These are phyloP conservation scores for Fusarium torreyae DNA, from an alignment of 2,329 filamentous ascomycete genomes.

Conservation along the genomic window DNA sequence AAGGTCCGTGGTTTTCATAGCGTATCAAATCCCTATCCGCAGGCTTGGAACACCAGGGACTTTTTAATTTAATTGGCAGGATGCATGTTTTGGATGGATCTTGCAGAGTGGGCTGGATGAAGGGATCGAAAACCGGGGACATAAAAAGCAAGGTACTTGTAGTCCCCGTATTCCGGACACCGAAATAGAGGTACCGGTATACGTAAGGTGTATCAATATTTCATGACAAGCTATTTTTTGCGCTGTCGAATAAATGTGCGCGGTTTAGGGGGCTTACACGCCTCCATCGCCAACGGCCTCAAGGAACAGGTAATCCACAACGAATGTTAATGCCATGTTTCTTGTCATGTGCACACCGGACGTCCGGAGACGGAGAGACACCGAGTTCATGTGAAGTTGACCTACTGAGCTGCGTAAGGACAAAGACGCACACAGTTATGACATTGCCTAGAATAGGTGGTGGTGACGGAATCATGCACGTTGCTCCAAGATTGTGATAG, in stretches of 20 bases:
- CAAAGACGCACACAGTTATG: slow-evolving; percentile 5
- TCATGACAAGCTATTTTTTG: slow-evolving; percentile 16
- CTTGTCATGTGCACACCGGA: slow-evolving; percentile 22
- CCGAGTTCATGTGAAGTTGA: slow-evolving; percentile 22
- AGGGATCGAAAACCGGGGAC: slow-evolving; percentile 31
- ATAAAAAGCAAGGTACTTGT: slow-evolving; percentile 22
- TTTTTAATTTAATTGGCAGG: slow-evolving; percentile 18
- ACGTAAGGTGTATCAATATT: slow-evolving; percentile 16
- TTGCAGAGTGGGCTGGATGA: slow-evolving; percentile 25
- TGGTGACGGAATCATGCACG: slow-evolving; percentile 19
- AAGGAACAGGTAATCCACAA: slow-evolving; percentile 26
- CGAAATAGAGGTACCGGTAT: slow-evolving; percentile 19
- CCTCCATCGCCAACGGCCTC: slow-evolving; percentile 5
- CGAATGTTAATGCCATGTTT: slow-evolving; percentile 20
- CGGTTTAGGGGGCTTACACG: slow-evolving; percentile 2
- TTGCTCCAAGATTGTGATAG: slow-evolving; percentile 13
- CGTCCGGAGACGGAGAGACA: slow-evolving; percentile 47
- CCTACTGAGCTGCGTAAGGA: not conserved
- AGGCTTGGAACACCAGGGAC: slow-evolving; percentile 11
- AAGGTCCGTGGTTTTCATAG: slow-evolving; percentile 13
- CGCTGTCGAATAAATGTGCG: slow-evolving; percentile 1
- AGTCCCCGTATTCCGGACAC: slow-evolving; percentile 37
- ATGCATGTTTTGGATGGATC: slow-evolving; percentile 17
- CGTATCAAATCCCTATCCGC: slow-evolving; percentile 11
- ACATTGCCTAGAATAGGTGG: not conserved